Evolutionary conservation across 2,329 filamentous ascomycete species (phyloP), one percentile per base, ranked within the genome.

Genomic region (Diaporthe capsici): DNA sequence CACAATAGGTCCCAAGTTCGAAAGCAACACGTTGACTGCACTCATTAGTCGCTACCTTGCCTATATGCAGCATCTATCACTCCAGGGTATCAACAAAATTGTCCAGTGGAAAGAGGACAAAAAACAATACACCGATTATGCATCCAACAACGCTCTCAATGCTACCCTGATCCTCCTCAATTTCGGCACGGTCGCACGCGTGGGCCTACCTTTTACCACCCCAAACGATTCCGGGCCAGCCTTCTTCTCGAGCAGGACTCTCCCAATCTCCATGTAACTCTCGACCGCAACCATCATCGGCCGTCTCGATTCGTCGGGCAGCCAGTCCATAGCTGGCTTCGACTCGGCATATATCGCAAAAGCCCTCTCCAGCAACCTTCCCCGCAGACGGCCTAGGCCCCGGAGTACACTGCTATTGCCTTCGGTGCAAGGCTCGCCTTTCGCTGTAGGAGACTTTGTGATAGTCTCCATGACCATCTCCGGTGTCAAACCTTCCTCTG

Each of bases 301-400:
- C 12, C 89, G 91, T 77, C 90, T 87, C 0, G 90, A 91, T 79
- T 92, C 88, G 0, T 76, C 65, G 0, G 93, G 93, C 0, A 95
- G 84, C 77, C 88, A 83, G 67, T 92, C 88, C 78, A 95, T 94
- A 0, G 89, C 88, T 2, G 80, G 82, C 71, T 88, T 85, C 4
- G 91, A 90, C 13, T 86, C 84, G 7, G 85, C 80, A 80, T 95
- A 94, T 39, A 92, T 86, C 25, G 80, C 82, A 78, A 94, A 93
- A 0, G 92, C 92, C 42, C 88, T 87, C 34, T 89, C 86, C 25
- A 95, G 85, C 0, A 95, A 81, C 28, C 85, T 85, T 17, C 85
- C 83, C 1, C 92, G 87, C 20, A 94, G 78, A 0, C 71, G 81
- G 55, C 90, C 88, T 6, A 76, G 61, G n/a, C 47, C 63, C 20